Conservation (phyloP, 331 rosid genomes). For the Malus hybrid region DNA sequence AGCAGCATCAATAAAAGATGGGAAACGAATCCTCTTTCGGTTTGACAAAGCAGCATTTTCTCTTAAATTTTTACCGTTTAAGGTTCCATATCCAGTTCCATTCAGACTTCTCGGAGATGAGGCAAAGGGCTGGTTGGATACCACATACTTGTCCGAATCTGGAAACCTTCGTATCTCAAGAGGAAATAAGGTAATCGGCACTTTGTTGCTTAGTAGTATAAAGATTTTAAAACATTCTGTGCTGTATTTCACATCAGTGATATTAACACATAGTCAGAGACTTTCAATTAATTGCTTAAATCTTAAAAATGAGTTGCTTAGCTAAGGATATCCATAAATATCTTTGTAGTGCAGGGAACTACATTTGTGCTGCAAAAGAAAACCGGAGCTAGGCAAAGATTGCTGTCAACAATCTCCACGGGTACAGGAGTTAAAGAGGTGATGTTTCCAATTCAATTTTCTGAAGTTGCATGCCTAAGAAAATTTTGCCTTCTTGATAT, state of each 20-base stretch:
- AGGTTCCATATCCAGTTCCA: constrained; percentile 98
- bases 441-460: not conserved
- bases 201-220: not conserved
- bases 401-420: constrained; percentile 63
- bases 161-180: constrained; percentile 91
- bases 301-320: not conserved
- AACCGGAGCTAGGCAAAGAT: constrained; percentile 67
- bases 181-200: constrained; percentile 78
- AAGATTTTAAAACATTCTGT: not conserved
- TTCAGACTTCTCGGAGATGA: constrained; percentile 91
- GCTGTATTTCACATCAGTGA: not conserved
- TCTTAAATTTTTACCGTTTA: constrained; percentile 77
- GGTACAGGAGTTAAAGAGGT: constrained; percentile 56
- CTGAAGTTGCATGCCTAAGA: not conserved
- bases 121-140: constrained; percentile 97
- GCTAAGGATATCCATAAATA: constrained; percentile 43
- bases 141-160: constrained; percentile 76
- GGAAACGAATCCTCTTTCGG: constrained; percentile 74
- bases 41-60: constrained; percentile 92
- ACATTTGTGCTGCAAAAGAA: constrained; percentile 91
- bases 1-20: constrained; percentile 71
- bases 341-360: constrained; percentile 94
- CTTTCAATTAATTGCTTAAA: not conserved
- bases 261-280: not conserved
- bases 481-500: not conserved